phyloP scores from a whole-genome alignment of 768 basidiomycete species.

The Collybiopsis luxurians region DNA sequence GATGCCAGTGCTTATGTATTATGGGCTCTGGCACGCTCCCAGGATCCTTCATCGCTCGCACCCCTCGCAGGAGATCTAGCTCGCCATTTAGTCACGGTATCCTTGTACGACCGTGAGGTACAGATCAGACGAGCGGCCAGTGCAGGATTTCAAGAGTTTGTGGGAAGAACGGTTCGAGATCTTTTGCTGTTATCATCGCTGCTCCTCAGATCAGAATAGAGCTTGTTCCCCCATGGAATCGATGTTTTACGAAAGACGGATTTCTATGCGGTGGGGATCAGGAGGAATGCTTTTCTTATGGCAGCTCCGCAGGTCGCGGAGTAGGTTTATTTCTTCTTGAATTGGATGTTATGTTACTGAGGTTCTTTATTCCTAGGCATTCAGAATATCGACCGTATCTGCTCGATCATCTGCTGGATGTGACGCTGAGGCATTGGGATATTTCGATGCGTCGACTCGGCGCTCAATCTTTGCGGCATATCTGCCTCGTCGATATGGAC shows the following conservation, averaged over 20 bases:
- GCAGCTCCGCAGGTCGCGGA: conserved; percentile 86
- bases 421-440: conserved; percentile 90
- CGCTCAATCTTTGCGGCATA: conserved; percentile 66
- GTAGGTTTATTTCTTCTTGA: conserved; percentile 44
- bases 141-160: conserved; percentile 96
- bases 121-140: conserved; percentile 94
- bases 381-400: conserved; percentile 68
- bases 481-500: conserved; percentile 61
- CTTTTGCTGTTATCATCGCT: background rate
- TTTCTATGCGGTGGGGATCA: conserved; percentile 89
- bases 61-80: conserved; percentile 69
- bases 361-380: conserved; percentile 59
- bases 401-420: conserved; percentile 68
- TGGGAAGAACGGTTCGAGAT: conserved; percentile 80
- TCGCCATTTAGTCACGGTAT: conserved; percentile 67
- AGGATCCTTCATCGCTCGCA: conserved; percentile 53
- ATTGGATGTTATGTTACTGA: background rate
- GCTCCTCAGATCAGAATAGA: conserved; percentile 45
- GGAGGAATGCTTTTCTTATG: conserved; percentile 79
- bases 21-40: conserved; percentile 89
- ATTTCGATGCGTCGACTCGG: conserved; percentile 72
- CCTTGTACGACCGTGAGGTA: conserved; percentile 90
- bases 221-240: conserved; percentile 90
- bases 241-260: conserved; percentile 90
- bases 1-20: conserved; percentile 93